phyloP scores from a whole-genome alignment of 2,329 filamentous ascomycete species.

The Fusarium sambucinum region DNA sequence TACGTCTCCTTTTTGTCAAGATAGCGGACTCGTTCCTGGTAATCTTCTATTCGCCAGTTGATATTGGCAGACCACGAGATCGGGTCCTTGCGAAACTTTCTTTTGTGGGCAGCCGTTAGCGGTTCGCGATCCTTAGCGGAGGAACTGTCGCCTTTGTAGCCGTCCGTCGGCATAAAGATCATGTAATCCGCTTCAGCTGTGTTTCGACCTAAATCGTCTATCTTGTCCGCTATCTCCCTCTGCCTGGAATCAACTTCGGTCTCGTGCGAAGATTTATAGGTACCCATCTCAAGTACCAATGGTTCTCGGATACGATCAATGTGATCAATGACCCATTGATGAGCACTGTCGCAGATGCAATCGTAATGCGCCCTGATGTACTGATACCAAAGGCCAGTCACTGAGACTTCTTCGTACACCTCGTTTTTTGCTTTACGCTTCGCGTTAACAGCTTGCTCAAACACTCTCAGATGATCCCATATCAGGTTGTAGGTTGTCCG shows the following conservation, averaged over 20 bases:
- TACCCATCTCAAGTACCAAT: slow-evolving; percentile 15
- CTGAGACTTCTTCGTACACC: slow-evolving; percentile 2
- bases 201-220: slow-evolving; percentile 45
- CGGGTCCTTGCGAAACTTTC: slow-evolving; percentile 1
- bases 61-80: slow-evolving; percentile 33
- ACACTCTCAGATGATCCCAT: slow-evolving; percentile 41
- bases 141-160: slow-evolving; percentile 43
- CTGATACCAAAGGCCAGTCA: slow-evolving; percentile 45
- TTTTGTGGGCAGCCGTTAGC: not conserved
- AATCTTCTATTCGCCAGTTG: slow-evolving; percentile 13
- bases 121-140: slow-evolving; percentile 21
- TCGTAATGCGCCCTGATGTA: slow-evolving; percentile 45
- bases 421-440: slow-evolving; percentile 15
- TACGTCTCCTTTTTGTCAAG: slow-evolving; percentile 18
- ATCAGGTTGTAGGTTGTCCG: slow-evolving; percentile 48
- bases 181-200: slow-evolving; percentile 40
- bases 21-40: slow-evolving; percentile 6
- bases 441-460: slow-evolving; percentile 46
- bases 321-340: slow-evolving; percentile 45
- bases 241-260: slow-evolving; percentile 13
- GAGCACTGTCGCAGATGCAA: slow-evolving; percentile 36
- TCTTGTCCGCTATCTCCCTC: slow-evolving; percentile 38
- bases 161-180: slow-evolving; percentile 48
- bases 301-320: slow-evolving; percentile 40
- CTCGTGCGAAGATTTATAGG: not conserved